phyloP scores from a whole-genome alignment of 2,329 filamentous ascomycete species.

The Chaetomium olivaceum region DNA sequence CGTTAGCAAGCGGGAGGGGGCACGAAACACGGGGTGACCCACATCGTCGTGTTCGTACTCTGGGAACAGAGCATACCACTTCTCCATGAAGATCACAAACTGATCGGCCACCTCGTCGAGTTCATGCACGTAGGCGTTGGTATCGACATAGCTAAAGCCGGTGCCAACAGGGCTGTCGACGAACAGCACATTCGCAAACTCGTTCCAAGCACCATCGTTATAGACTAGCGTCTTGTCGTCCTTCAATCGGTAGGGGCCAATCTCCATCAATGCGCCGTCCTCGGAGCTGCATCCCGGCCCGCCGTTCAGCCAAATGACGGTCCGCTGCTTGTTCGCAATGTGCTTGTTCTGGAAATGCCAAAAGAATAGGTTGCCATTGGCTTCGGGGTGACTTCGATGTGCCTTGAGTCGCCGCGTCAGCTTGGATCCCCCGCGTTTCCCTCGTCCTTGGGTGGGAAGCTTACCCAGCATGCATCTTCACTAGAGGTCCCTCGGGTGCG shows the following conservation, averaged over 20 bases:
- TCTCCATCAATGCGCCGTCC: slow-evolving; percentile 94
- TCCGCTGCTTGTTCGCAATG: slow-evolving; percentile 86
- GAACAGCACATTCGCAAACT: slow-evolving; percentile 95
- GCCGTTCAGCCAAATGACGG: slow-evolving; percentile 95
- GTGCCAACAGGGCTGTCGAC: slow-evolving; percentile 97
- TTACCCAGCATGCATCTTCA: slow-evolving; percentile 99
- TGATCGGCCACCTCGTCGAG: slow-evolving; percentile 86
- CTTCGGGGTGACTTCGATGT: slow-evolving; percentile 84
- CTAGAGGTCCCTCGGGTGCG: slow-evolving; percentile 70
- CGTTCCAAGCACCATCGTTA: slow-evolving; percentile 97
- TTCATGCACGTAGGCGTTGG: slow-evolving; percentile 81
- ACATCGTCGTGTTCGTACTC: slow-evolving; percentile 92
- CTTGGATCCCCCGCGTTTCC: slow-evolving; percentile 2
- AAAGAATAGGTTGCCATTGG: slow-evolving; percentile 95
- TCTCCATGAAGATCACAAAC: slow-evolving; percentile 85
- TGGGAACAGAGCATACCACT: slow-evolving; percentile 87
- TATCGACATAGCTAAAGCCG: slow-evolving; percentile 93
- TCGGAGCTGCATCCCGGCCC: slow-evolving; percentile 97
- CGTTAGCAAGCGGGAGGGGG: slow-evolving; percentile 30
- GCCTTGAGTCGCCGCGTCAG: slow-evolving; percentile 54
- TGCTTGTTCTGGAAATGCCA: slow-evolving; percentile 97
- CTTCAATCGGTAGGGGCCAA: slow-evolving; percentile 87
- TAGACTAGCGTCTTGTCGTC: slow-evolving; percentile 69
- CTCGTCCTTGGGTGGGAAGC: slow-evolving; percentile 35
- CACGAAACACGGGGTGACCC: slow-evolving; percentile 43